Evolutionary conservation across 768 basidiomycete genomes (phyloP), one percentile per base, ranked within the genome.

Genomic region (Boletus reticuloceps): DNA sequence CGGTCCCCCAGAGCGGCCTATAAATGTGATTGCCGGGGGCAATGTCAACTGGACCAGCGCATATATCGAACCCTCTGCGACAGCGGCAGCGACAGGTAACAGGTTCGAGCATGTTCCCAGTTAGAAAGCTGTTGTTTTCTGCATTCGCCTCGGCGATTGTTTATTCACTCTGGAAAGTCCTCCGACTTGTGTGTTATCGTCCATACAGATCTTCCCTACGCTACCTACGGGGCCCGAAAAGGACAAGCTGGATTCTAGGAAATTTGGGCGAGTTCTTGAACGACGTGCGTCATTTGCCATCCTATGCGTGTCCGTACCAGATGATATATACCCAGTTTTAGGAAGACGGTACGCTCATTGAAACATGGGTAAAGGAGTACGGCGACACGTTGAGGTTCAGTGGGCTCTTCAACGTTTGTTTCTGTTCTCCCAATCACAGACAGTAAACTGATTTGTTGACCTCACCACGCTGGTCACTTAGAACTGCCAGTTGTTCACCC

Each of bases 211-310:
- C 81, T 0, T 75, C 79, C 3, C 59, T 83, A 16, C 72, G 74
- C n/a, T 57, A 72, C 40, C 72, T 85, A 22, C 83, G 77, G 2
- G 83, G 83, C 1, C 84, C 83, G 1, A 70, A 75, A 17, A 77
- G 63, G 50, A 48, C 71, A 2, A 79, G 74, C 58, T 70, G 70
- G 51, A 46, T 86, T 13, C 82, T 67, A 50, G 84, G 84, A 9
- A 77, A 83, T 60, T 50, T 82, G 56, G 68, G 62, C 38, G 73
- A 79, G 7, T 73, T 85, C 5, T 68, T 66, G 61, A 64, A 76
- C 6, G 75, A 72, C 8, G 82, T 81, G 58, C 27, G 71, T 65
- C 19, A 32, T 36, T 2, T 36, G 8, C 19, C 17, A n/a, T 39
- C 12, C 9, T 13, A n/a, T 14, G 13, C 13, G 13, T 43, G 16